These are phyloP conservation scores for Metschnikowia borealis DNA, from an alignment of 805 yeast genomes.

Conservation along the genomic window DNA sequence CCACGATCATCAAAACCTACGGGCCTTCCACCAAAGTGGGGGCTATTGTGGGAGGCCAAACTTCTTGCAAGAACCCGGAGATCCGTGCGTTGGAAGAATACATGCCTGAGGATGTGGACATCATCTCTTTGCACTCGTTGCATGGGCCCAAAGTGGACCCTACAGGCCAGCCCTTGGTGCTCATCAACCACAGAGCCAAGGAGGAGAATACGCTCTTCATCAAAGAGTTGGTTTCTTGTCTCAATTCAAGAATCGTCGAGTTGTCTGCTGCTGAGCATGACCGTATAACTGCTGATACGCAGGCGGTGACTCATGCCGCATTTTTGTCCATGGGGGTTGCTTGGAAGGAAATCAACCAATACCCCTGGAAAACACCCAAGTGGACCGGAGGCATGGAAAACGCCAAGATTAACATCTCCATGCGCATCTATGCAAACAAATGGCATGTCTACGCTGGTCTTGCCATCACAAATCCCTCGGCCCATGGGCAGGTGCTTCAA, in stretches of 20 bases:
- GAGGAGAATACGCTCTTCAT: constrained; percentile 58
- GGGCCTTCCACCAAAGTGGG: constrained; percentile 88
- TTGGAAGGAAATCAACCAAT: constrained; percentile 77
- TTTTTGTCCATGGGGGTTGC: constrained; percentile 96
- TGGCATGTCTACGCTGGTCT: constrained; percentile 99
- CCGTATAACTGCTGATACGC: constrained; percentile 94
- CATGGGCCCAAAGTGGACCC: constrained; percentile 93
- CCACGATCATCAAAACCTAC: constrained; percentile 63
- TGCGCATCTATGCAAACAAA: constrained; percentile 86
- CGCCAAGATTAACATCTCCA: constrained; percentile 89
- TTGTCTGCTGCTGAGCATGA: constrained; percentile 89
- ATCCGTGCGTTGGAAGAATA: constrained; percentile 75
- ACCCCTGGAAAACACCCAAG: constrained; percentile 85
- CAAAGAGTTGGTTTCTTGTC: constrained; percentile 59
- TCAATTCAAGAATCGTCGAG: constrained; percentile 72
- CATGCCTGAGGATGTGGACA: constrained; percentile 75
- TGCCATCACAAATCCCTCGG: constrained; percentile 93
- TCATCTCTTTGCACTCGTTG: constrained; percentile 82
- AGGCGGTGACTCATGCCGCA: constrained; percentile 97
- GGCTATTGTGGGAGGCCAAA: constrained; percentile 96
- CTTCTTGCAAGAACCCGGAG: constrained; percentile 91
- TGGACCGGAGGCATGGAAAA: constrained; percentile 96
- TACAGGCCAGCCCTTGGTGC: constrained; percentile 87
- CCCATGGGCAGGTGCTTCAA: constrained; percentile 86
- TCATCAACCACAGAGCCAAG: constrained; percentile 69